Percentiles rank a stretch among this genome's conserved stretches.
These are phyloP conservation scores for Pyrenula massariospora DNA, from an alignment of 495 filamentous ascomycete species.

Conservation along the genomic window DNA sequence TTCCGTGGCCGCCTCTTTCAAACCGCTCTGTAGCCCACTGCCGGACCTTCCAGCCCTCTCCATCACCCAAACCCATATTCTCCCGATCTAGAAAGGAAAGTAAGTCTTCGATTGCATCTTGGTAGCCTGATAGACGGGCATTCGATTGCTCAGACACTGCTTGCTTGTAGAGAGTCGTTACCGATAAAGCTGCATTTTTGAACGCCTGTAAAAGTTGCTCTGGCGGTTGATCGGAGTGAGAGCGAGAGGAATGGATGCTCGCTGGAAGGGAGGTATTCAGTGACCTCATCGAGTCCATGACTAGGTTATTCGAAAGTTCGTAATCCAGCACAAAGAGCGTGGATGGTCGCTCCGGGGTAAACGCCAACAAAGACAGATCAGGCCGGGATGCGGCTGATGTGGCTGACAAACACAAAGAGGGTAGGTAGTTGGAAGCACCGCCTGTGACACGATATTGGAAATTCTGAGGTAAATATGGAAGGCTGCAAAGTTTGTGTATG, in stretches of 20 bases:
- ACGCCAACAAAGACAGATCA: neutral
- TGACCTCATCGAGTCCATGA: conserved; percentile 65
- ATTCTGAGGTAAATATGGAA: too few species aligned
- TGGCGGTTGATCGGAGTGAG: conserved; percentile 46
- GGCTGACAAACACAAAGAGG: neutral
- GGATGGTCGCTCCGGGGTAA: too few species aligned
- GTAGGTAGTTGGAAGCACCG: neutral
- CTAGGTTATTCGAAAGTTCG: too few species aligned
- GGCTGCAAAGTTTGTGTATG: too few species aligned
- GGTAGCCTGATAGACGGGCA: conserved; percentile 69
- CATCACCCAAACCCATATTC: conserved; percentile 62
- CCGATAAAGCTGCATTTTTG: conserved; percentile 82
- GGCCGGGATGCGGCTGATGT: neutral
- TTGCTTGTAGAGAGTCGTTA: conserved; percentile 92
- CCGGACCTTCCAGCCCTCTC: conserved; percentile 69
- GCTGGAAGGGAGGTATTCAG: conserved; percentile 57
- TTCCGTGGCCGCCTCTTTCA: conserved; percentile 36
- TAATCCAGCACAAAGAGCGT: too few species aligned
- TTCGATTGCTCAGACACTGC: conserved; percentile 66
- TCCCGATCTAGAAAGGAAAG: conserved; percentile 72
- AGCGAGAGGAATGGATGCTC: conserved; percentile 18
- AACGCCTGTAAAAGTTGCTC: conserved; percentile 82
- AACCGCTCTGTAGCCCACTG: conserved; percentile 75
- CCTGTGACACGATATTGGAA: too few species aligned
- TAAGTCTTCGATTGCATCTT: conserved; percentile 87